Evolutionary conservation across 1,139 yeast species (phyloP).

Genomic region (Yamadazyma oceani): DNA sequence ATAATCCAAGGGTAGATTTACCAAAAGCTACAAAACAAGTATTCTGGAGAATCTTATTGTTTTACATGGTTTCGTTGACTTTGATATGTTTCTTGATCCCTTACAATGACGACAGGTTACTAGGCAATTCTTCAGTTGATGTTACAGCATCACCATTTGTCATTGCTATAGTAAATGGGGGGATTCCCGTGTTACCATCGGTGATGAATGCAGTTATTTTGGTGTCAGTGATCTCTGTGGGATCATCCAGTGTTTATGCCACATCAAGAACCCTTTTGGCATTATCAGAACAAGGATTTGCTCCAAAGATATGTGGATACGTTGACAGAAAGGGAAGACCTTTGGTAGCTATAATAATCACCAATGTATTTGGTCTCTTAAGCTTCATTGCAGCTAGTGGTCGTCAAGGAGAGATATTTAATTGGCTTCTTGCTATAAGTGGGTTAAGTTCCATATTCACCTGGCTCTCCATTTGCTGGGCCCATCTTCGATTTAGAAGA

Average conservation of each 20-base stretch:
- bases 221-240: conserved; percentile 44
- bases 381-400: conserved; percentile 42
- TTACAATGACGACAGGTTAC: conserved; percentile 30
- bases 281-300: conserved; percentile 45
- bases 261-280: conserved; percentile 44
- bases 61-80: conserved; percentile 39
- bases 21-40: conserved; percentile 47
- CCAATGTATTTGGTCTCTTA: conserved; percentile 39
- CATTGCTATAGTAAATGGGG: conserved; percentile 52
- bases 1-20: conserved; percentile 36
- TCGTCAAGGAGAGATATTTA: conserved; percentile 32
- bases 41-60: conserved; percentile 45
- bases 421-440: conserved; percentile 40
- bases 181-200: conserved; percentile 45
- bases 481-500: conserved; percentile 39
- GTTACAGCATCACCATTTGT: conserved; percentile 27
- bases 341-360: conserved; percentile 36
- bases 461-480: conserved; percentile 39
- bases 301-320: conserved; percentile 38
- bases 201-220: conserved; percentile 47
- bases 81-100: conserved; percentile 41
- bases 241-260: conserved; percentile 47
- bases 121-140: conserved; percentile 28
- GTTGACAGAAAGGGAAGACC: conserved; percentile 46
- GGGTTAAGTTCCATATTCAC: conserved; percentile 41